Evolutionary conservation across 192 early-diverging fungal genomes (phyloP).

Genomic region (Entomortierella chlamydospora): DNA sequence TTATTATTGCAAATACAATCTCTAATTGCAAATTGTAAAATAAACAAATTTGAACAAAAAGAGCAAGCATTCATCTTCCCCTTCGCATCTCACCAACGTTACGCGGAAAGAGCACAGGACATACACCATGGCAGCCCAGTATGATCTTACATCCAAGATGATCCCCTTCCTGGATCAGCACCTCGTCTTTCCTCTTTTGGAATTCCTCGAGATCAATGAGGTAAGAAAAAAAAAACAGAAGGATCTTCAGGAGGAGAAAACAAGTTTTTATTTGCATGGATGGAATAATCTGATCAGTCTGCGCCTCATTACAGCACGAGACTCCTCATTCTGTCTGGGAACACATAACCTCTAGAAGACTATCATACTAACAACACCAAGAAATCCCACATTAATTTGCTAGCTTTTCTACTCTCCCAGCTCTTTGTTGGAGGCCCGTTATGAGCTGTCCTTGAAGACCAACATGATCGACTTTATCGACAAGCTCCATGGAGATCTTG

Average conservation of each 20-base stretch:
- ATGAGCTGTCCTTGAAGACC: constrained; percentile 87
- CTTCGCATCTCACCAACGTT: constrained; percentile 3
- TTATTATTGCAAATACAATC: neutral
- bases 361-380: too few relatives aligned
- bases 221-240: constrained; percentile 35
- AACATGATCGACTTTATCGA: constrained; percentile 97
- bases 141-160: constrained; percentile 86
- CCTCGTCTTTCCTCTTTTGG: constrained; percentile 90
- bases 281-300: neutral
- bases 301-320: neutral
- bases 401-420: constrained; percentile 80
- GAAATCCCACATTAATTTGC: neutral
- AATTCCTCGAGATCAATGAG: constrained; percentile 87
- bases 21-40: constrained; percentile 2
- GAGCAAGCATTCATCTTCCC: neutral
- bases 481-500: constrained; percentile 84
- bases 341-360: too few relatives aligned
- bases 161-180: constrained; percentile 93
- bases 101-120: neutral
- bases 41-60: neutral
- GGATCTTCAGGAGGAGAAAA: neutral
- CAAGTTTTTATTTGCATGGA: neutral
- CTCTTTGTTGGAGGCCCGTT: constrained; percentile 88
- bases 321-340: neutral
- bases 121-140: constrained; percentile 63